These are phyloP conservation scores for Houttuynia cordata DNA, from an alignment of 164 flowering plant species.

Conservation along the genomic window DNA sequence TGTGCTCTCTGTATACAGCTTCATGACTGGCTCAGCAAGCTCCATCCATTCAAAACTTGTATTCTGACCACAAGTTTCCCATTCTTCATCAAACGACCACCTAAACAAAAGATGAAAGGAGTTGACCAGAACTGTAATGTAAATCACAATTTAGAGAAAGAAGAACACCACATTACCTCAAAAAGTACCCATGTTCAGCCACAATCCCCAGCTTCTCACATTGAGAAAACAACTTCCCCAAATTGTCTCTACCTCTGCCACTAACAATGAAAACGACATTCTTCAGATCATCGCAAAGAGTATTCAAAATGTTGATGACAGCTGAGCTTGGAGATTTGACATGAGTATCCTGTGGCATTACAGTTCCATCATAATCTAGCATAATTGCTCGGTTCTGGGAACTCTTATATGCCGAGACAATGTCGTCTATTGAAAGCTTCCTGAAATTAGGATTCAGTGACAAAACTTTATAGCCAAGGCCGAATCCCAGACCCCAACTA, in stretches of 20 bases:
- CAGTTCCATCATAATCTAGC: slow-evolving; percentile 72
- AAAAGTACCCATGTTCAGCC: slow-evolving; percentile 70
- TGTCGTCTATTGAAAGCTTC: slow-evolving; percentile 46
- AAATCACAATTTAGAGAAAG: neutral
- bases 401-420: slow-evolving; percentile 42
- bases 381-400: slow-evolving; percentile 47
- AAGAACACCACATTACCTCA: slow-evolving; percentile 26
- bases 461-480: slow-evolving; percentile 66
- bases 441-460: slow-evolving; percentile 64
- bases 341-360: slow-evolving; percentile 60
- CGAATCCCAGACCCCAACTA: slow-evolving; percentile 68
- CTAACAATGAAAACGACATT: slow-evolving; percentile 66
- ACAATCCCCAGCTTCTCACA: slow-evolving; percentile 70
- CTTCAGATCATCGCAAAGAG: slow-evolving; percentile 39
- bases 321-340: slow-evolving; percentile 47
- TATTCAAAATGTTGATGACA: slow-evolving; percentile 42
- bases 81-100: slow-evolving; percentile 29
- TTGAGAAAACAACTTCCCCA: slow-evolving; percentile 65
- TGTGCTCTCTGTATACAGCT: slow-evolving; percentile 11
- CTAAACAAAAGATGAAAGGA: slow-evolving; percentile 10
- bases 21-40: slow-evolving; percentile 28
- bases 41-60: slow-evolving; percentile 41
- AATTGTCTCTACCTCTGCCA: slow-evolving; percentile 58
- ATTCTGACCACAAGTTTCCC: slow-evolving; percentile 35
- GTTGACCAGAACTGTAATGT: too few species aligned